A percentile compares a stretch with the other conserved stretches of the same genome.
These are phyloP conservation scores for Potentilla sterilis DNA, from an alignment of 306 rosid genomes.

Conservation along the genomic window DNA sequence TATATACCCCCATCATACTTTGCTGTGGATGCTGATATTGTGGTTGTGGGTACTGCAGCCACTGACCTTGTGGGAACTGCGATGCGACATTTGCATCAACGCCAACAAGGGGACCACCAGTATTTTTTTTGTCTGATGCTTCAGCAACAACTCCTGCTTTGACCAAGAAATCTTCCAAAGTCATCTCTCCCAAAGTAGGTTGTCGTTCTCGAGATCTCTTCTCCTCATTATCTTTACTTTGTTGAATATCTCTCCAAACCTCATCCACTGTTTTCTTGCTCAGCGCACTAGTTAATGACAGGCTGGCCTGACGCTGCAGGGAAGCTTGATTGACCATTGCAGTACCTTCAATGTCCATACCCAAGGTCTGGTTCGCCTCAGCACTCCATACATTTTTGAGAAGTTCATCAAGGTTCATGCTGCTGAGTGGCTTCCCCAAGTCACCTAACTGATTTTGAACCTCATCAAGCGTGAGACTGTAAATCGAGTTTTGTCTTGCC, in stretches of 20 bases:
- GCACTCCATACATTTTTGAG: slow-evolving; percentile 82
- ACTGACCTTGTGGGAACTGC: slow-evolving; percentile 58
- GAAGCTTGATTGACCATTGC: slow-evolving; percentile 46
- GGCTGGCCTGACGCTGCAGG: slow-evolving; percentile 68
- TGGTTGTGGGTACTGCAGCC: slow-evolving; percentile 72
- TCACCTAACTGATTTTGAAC: slow-evolving; percentile 90
- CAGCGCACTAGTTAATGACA: slow-evolving; percentile 57
- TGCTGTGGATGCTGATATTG: slow-evolving; percentile 73
- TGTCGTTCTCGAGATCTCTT: slow-evolving; percentile 60
- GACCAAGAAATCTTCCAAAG: slow-evolving; percentile 91
- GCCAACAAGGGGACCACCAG: slow-evolving; percentile 39
- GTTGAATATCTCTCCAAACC: slow-evolving; percentile 96
- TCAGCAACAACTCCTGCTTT: slow-evolving; percentile 83
- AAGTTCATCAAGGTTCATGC: slow-evolving; percentile 98
- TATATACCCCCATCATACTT: slow-evolving; percentile 62
- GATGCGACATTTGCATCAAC: slow-evolving; percentile 44
- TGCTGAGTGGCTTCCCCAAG: slow-evolving; percentile 82
- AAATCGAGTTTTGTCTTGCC: slow-evolving; percentile 68
- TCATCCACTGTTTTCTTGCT: slow-evolving; percentile 94
- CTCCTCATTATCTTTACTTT: slow-evolving; percentile 46
- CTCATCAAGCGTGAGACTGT: slow-evolving; percentile 87
- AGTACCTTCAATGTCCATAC: slow-evolving; percentile 45
- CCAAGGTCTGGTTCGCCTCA: slow-evolving; percentile 65
- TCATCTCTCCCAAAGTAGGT: slow-evolving; percentile 91
- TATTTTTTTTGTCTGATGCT: slow-evolving; percentile 40